Percentiles rank a stretch among this genome's conserved stretches.
Conservation (phyloP, 1,284 basidiomycete species). For the Phlebopus sp. region DNA sequence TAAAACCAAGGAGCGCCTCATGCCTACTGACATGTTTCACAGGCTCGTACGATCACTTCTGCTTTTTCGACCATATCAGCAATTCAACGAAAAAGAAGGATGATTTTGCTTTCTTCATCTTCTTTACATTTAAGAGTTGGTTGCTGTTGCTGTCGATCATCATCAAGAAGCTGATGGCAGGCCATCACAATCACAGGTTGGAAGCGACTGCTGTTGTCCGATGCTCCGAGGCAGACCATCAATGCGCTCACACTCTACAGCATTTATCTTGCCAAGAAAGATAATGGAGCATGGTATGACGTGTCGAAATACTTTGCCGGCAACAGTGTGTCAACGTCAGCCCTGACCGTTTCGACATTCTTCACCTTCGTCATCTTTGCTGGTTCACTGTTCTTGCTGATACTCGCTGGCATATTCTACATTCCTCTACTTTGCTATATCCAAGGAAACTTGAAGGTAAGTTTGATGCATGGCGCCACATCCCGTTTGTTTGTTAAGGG, state of each 20-base stretch:
- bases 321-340: constrained; percentile 74
- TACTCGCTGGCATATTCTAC: constrained; percentile 85
- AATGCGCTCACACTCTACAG: constrained; percentile 93
- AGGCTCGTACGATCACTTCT: constrained; percentile 96
- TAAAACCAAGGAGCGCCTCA: background rate
- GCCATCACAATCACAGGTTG: constrained; percentile 73
- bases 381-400: constrained; percentile 78
- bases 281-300: constrained; percentile 66
- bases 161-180: constrained; percentile 11
- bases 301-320: constrained; percentile 65
- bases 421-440: constrained; percentile 93
- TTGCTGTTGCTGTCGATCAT: constrained; percentile 12
- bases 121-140: constrained; percentile 98
- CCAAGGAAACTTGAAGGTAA: constrained; percentile 89
- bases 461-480: constrained; percentile 9
- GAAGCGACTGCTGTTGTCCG: constrained; percentile 92
- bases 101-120: constrained; percentile 98
- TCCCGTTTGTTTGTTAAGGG: constrained; percentile 1
- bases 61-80: constrained; percentile 96
- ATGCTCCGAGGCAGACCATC: constrained; percentile 97
- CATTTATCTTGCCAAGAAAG: constrained; percentile 78
- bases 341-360: constrained; percentile 84
- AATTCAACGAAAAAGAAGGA: constrained; percentile 95
- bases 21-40: constrained; percentile 10
- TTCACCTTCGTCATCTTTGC: constrained; percentile 89